Evolutionary conservation across 2,329 filamentous ascomycete species (phyloP).

Genomic region (Fonsecaea pugnacius): DNA sequence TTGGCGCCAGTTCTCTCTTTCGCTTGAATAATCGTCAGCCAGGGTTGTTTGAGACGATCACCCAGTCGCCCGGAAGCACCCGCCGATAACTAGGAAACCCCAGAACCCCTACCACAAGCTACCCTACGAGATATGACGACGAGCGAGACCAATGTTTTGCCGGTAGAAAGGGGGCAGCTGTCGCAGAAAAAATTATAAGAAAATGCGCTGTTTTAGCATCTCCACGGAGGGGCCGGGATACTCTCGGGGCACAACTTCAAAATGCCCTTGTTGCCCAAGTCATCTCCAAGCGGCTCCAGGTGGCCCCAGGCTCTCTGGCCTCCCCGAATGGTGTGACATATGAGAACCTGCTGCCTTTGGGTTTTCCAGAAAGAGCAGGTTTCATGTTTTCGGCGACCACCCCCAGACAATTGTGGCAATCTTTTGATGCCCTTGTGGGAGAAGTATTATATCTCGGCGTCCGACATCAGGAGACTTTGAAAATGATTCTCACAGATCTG

Average conservation of each 20-base stretch:
- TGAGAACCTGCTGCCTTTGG: not conserved
- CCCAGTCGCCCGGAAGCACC: not conserved
- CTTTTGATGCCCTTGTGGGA: not conserved
- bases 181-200: not conserved
- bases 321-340: not conserved
- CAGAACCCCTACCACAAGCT: not conserved
- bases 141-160: not conserved
- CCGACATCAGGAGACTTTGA: not conserved
- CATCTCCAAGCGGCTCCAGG: not conserved
- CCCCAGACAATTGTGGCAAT: not conserved
- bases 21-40: not conserved
- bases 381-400: not conserved
- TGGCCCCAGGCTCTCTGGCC: not conserved
- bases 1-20: not conserved
- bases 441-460: not conserved
- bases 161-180: not conserved
- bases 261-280: not conserved
- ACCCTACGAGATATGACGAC: not conserved
- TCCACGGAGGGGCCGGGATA: not conserved
- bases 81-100: not conserved
- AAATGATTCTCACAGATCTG: not conserved
- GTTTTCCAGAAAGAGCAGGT: not conserved
- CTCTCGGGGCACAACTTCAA: not conserved
- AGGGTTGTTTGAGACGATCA: not conserved
- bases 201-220: constrained; percentile 7